Evolutionary conservation across 305 asterid genomes (phyloP).

Genomic region (Caryopteris hybrid): DNA sequence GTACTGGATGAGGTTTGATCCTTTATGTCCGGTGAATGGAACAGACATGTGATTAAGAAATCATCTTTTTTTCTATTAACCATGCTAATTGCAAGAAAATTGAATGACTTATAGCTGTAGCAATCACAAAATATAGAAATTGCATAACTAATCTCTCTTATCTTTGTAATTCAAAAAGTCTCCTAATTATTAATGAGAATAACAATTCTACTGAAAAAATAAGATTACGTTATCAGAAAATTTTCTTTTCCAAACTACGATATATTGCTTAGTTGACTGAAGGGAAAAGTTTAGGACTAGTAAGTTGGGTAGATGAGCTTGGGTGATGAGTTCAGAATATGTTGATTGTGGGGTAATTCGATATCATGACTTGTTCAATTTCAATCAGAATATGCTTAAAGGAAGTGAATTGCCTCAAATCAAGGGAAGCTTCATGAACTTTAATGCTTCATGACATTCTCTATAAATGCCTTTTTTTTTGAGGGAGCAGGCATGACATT

Average conservation of each 20-base stretch:
- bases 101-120: too few species aligned
- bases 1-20: not conserved
- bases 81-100: too few species aligned
- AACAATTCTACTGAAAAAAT: not conserved
- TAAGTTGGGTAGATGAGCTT: not conserved
- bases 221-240: too few species aligned
- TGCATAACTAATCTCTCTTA: not conserved
- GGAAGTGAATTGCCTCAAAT: not conserved
- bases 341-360: not conserved
- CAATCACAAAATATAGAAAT: too few species aligned
- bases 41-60: not conserved
- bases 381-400: not conserved
- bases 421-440: not conserved
- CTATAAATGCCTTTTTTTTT: too few species aligned
- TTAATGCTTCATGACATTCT: too few species aligned
- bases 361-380: not conserved
- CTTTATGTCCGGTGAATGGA: not conserved
- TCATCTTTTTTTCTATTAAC: too few species aligned
- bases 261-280: not conserved
- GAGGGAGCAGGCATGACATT: too few species aligned
- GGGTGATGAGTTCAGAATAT: not conserved
- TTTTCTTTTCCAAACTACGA: too few species aligned
- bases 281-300: not conserved
- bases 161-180: not conserved
- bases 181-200: too few species aligned